Conservation (phyloP, 192 early-diverging fungal genomes). For the Coemansia sp. region DNA sequence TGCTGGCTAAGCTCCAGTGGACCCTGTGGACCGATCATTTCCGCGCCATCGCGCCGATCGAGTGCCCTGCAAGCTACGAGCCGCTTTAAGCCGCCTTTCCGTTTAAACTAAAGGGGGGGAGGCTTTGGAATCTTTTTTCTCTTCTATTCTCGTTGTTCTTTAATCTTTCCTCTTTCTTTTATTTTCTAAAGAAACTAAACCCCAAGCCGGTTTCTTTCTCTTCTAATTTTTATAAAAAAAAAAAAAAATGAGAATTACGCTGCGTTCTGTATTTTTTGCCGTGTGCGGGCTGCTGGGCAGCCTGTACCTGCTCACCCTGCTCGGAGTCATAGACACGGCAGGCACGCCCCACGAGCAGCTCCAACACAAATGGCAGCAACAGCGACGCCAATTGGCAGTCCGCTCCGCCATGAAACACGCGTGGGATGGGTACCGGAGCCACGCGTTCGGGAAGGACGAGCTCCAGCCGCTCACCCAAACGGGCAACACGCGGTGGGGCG, state of each 20-base stretch:
- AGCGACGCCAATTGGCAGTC: constrained; percentile 30
- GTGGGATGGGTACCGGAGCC: constrained; percentile 40
- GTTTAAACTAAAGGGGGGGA: no score
- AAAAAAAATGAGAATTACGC: constrained; percentile 7
- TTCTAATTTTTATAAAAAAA: not conserved
- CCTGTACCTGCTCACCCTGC: constrained; percentile 26
- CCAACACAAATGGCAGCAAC: not conserved
- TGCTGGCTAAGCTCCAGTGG: constrained; percentile 70
- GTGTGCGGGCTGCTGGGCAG: constrained; percentile 1
- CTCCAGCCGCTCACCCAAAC: constrained; percentile 29
- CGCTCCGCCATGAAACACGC: constrained; percentile 45
- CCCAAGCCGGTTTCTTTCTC: no score
- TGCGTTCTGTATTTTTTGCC: constrained; percentile 30
- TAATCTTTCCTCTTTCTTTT: not conserved
- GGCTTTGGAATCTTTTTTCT: not conserved
- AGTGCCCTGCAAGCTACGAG: constrained; percentile 24
- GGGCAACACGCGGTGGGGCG: constrained; percentile 53
- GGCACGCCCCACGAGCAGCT: constrained; percentile 3
- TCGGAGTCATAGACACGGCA: constrained; percentile 1
- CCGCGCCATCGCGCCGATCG: constrained; percentile 12
- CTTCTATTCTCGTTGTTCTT: no score
- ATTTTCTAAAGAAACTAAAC: no score
- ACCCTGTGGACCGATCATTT: constrained; percentile 62
- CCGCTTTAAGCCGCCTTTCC: no score
- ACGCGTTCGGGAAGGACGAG: constrained; percentile 52